Evolutionary conservation across 768 basidiomycete species (phyloP).

Genomic region (Termitomyces sp.): DNA sequence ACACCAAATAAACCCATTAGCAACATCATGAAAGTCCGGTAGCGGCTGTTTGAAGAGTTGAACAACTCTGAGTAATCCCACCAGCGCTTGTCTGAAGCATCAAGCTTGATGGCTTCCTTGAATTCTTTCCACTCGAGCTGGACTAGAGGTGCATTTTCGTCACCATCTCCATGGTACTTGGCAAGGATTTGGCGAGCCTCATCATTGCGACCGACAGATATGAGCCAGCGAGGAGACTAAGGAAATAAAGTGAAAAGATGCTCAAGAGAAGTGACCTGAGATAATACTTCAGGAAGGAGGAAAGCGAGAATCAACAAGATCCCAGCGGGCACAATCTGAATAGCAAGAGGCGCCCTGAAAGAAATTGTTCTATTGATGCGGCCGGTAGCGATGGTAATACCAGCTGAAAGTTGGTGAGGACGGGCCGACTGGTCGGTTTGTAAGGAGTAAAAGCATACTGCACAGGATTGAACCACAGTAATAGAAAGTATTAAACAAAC

Average conservation of each 20-base stretch:
- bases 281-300: conserved; percentile 30
- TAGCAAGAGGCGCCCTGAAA: conserved; percentile 47
- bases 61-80: conserved; percentile 48
- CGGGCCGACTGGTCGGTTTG: neutral
- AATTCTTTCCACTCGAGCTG: conserved; percentile 46
- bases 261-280: neutral
- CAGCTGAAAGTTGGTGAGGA: conserved; percentile 18
- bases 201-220: conserved; percentile 40
- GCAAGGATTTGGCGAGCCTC: conserved; percentile 42
- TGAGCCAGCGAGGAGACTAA: conserved; percentile 52
- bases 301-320: conserved; percentile 27
- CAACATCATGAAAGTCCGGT: conserved; percentile 40
- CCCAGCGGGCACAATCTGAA: conserved; percentile 43
- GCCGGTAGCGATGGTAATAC: conserved; percentile 38
- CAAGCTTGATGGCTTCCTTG: conserved; percentile 39
- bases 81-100: conserved; percentile 55
- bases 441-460: conserved; percentile 19
- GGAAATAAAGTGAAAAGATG: neutral
- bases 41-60: conserved; percentile 39
- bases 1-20: conserved; percentile 51
- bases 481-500: conserved; percentile 38
- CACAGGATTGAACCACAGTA: conserved; percentile 38
- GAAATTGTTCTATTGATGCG: conserved; percentile 26
- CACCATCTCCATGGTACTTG: conserved; percentile 48
- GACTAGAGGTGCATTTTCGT: conserved; percentile 44